Conservation (phyloP, 345 rosid genomes). For the Moricandia moricandioides region DNA sequence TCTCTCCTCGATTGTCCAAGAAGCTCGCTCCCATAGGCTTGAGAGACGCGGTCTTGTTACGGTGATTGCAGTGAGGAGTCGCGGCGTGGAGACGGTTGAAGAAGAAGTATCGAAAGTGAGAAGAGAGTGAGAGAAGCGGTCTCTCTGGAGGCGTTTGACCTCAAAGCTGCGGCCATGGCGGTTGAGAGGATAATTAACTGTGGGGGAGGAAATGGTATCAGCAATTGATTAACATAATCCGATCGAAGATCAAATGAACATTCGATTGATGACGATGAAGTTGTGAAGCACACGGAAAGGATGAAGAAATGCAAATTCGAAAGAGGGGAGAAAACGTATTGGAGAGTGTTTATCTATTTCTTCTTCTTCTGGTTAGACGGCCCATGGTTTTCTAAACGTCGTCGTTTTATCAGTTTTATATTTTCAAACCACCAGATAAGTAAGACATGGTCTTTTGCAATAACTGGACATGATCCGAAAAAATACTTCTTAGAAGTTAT, state of each 20-base stretch:
- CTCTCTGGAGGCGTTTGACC: constrained; percentile 58
- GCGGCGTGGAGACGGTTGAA: constrained; percentile 51
- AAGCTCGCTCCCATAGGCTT: constrained; percentile 65
- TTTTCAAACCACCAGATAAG: neutral
- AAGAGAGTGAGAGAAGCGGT: constrained; percentile 55
- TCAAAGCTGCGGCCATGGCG: constrained; percentile 71
- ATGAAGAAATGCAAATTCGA: too few species aligned
- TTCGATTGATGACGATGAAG: neutral
- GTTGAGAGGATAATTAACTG: neutral
- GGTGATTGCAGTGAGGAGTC: constrained; percentile 33
- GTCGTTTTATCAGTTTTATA: neutral
- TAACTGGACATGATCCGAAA: neutral
- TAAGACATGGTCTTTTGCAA: neutral
- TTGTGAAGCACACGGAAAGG: too few species aligned
- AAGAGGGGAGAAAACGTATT: neutral
- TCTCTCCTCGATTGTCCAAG: too few species aligned
- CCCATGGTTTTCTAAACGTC: constrained; percentile 1
- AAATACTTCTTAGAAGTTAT: too few species aligned
- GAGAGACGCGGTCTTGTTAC: constrained; percentile 46
- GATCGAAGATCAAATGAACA: neutral
- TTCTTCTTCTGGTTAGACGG: constrained; percentile 27
- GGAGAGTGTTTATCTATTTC: neutral
- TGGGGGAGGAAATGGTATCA: neutral
- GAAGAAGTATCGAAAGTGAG: constrained; percentile 62
- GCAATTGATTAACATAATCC: constrained; percentile 22